These are phyloP conservation scores for Cryptococcus floricola DNA, from an alignment of 1,284 basidiomycete genomes.

Conservation along the genomic window DNA sequence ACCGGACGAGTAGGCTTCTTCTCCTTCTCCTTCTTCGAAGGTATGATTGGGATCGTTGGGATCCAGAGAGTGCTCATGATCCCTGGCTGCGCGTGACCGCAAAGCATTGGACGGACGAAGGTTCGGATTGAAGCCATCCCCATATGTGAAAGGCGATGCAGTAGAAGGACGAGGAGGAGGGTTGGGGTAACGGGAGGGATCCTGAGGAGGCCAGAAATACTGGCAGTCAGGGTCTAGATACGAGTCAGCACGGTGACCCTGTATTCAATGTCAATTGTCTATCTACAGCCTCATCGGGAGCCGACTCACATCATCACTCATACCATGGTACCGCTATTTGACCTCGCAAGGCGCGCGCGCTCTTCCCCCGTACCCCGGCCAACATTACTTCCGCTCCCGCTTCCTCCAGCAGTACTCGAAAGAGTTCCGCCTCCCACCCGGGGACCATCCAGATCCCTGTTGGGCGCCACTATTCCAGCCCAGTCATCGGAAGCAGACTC, in stretches of 20 bases:
- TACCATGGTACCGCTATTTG: constrained; percentile 18
- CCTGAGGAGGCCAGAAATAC: constrained; percentile 55
- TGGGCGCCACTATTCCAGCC: constrained; percentile 35
- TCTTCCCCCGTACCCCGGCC: constrained; percentile 11
- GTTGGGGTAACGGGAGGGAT: constrained; percentile 45
- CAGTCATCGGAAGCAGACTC: constrained; percentile 53
- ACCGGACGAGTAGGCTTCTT: constrained; percentile 54
- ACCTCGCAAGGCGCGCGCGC: constrained; percentile 1
- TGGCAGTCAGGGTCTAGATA: constrained; percentile 28
- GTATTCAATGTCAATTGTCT: background rate
- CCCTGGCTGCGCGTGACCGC: constrained; percentile 62
- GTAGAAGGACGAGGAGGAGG: constrained; percentile 39
- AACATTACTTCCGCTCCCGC: constrained; percentile 6
- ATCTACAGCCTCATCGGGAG: constrained; percentile 13
- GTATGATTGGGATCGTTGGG: background rate
- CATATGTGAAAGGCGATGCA: constrained; percentile 76
- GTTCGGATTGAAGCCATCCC: constrained; percentile 66
- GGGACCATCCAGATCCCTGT: constrained; percentile 13
- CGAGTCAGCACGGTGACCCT: background rate
- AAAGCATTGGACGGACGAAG: constrained; percentile 61
- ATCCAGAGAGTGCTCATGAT: background rate
- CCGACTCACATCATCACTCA: constrained; percentile 13
- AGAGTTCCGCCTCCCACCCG: background rate
- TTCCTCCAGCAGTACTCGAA: background rate
- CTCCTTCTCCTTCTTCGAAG: constrained; percentile 9